phyloP scores from a whole-genome alignment of 805 yeast genomes.

The Lachancea lanzarotensis region DNA sequence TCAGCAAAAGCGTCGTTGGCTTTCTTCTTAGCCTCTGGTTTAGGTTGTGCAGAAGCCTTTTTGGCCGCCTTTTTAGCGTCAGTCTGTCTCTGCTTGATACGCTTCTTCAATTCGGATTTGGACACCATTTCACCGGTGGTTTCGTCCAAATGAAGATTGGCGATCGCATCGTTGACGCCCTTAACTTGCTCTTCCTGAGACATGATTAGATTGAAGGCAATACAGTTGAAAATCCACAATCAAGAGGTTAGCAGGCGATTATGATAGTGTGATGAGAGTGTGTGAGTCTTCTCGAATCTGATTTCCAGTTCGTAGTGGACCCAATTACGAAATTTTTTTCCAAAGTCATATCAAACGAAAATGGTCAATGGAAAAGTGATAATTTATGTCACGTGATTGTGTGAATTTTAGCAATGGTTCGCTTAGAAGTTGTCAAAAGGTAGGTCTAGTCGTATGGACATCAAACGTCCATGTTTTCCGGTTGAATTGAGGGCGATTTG shows the following conservation, averaged over 20 bases:
- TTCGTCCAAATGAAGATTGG: slow-evolving; percentile 78
- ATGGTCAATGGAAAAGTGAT: too few species aligned
- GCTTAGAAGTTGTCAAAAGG: too few species aligned
- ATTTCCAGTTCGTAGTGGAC: too few species aligned
- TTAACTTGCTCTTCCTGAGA: slow-evolving; percentile 43
- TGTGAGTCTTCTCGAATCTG: neutral
- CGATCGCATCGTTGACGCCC: slow-evolving; percentile 65
- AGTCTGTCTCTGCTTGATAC: slow-evolving; percentile 80
- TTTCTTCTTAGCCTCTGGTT: slow-evolving; percentile 42
- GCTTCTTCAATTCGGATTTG: slow-evolving; percentile 90
- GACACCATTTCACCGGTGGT: slow-evolving; percentile 96
- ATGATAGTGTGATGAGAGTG: neutral
- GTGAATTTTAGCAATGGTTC: too few species aligned
- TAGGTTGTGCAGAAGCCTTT: slow-evolving; percentile 52
- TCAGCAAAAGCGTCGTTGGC: slow-evolving; percentile 64
- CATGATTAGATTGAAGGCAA: slow-evolving; percentile 13
- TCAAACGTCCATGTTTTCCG: too few species aligned
- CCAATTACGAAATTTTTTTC: too few species aligned
- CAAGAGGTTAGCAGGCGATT: too few species aligned
- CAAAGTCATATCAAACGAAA: too few species aligned
- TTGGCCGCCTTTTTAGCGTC: slow-evolving; percentile 91
- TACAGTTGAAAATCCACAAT: neutral
- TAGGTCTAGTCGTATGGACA: too few species aligned
- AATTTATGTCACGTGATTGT: too few species aligned
- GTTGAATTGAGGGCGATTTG: too few species aligned